These are phyloP conservation scores for Kwoniella dendrophila DNA, from an alignment of 768 basidiomycete genomes.

Conservation along the genomic window DNA sequence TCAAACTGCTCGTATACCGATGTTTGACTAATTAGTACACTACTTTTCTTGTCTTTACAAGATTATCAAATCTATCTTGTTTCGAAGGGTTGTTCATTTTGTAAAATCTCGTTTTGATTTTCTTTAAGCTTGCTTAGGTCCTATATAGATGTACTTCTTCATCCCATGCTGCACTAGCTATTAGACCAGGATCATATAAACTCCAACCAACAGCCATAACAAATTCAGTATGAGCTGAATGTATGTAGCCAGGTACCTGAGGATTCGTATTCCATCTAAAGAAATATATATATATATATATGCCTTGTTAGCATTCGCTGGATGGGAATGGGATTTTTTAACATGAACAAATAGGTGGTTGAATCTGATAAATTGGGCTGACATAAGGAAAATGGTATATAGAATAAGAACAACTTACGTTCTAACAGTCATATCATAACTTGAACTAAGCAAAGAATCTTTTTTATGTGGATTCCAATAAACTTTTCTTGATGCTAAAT, in stretches of 20 bases:
- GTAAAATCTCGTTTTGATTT: too few relatives aligned
- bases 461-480: slow-evolving; percentile 40
- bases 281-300: too few relatives aligned
- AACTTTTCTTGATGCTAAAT: slow-evolving; percentile 39
- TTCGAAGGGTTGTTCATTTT: too few relatives aligned
- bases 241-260: slow-evolving; percentile 42
- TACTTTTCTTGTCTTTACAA: too few relatives aligned
- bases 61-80: too few relatives aligned
- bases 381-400: background rate
- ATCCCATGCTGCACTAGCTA: slow-evolving; percentile 94
- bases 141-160: slow-evolving; percentile 71
- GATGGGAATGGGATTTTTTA: too few relatives aligned
- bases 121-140: too few relatives aligned
- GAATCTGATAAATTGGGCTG: too few relatives aligned
- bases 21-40: too few relatives aligned
- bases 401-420: slow-evolving; percentile 63
- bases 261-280: slow-evolving; percentile 1
- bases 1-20: too few relatives aligned
- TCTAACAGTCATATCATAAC: slow-evolving; percentile 95
- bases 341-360: too few relatives aligned
- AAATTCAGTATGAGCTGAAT: slow-evolving; percentile 91
- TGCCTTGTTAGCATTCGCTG: too few relatives aligned
- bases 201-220: slow-evolving; percentile 91
- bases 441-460: slow-evolving; percentile 60
- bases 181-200: slow-evolving; percentile 79